A percentile compares a stretch with the other conserved stretches of the same genome.
phyloP scores from a whole-genome alignment of 2,329 filamentous ascomycete species.

The Fusarium annulatum region DNA sequence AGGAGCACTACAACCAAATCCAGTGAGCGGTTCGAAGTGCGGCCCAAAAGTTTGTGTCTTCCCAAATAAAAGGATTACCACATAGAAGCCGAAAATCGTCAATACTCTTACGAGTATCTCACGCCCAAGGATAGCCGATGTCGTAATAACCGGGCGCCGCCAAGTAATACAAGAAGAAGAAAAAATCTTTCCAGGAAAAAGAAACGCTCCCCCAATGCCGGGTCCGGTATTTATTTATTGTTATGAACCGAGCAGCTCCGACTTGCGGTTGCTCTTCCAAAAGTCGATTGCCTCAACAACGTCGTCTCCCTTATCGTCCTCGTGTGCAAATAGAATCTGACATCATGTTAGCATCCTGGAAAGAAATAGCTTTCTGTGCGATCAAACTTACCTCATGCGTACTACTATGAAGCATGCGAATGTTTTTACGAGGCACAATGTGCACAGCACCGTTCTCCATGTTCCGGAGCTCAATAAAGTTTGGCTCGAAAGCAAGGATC shows the following conservation, averaged over 20 bases:
- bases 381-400: conserved; percentile 82
- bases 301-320: conserved; percentile 94
- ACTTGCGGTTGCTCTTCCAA: conserved; percentile 77
- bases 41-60: conserved; percentile 2
- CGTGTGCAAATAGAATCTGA: conserved; percentile 96
- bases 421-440: conserved; percentile 96
- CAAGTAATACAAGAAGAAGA: conserved; percentile 46
- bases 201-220: conserved; percentile 35
- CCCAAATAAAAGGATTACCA: conserved; percentile 4
- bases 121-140: conserved; percentile 21
- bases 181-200: conserved; percentile 44
- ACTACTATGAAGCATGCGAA: conserved; percentile 96
- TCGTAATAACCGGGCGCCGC: conserved; percentile 27
- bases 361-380: too few relatives aligned
- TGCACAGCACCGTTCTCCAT: conserved; percentile 95
- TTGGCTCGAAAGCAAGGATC: conserved; percentile 96
- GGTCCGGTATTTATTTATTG: conserved; percentile 10
- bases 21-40: conserved; percentile 10
- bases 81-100: conserved; percentile 34
- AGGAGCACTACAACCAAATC: conserved; percentile 6
- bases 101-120: conserved; percentile 36
- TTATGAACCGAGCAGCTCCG: conserved; percentile 52
- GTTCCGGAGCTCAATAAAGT: conserved; percentile 96
- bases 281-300: conserved; percentile 96
- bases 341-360: conserved; percentile 18